These are phyloP conservation scores for Aquilaria agallochum DNA, from an alignment of 441 rosid species.

Conservation along the genomic window DNA sequence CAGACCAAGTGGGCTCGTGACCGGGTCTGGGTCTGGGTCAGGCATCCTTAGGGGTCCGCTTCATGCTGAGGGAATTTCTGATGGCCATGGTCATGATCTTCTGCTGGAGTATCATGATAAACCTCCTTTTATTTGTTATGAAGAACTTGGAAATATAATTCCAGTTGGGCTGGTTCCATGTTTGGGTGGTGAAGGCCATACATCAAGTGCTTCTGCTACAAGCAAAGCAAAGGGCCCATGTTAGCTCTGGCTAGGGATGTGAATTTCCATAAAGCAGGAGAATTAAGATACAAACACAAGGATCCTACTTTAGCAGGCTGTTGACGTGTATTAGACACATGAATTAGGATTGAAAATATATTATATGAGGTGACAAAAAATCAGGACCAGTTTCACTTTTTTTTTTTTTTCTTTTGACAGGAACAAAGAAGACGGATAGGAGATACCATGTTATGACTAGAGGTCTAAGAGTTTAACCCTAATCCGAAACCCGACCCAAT, in stretches of 20 bases:
- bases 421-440: neutral
- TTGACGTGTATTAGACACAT: slow-evolving; percentile 7
- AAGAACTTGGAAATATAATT: too few relatives aligned
- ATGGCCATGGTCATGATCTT: slow-evolving; percentile 5
- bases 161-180: slow-evolving; percentile 43
- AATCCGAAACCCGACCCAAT: too few relatives aligned
- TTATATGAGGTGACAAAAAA: too few relatives aligned
- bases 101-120: neutral
- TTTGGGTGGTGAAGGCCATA: slow-evolving; percentile 45
- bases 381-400: neutral
- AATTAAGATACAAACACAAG: slow-evolving; percentile 10
- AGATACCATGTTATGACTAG: neutral
- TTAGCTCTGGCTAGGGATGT: too few relatives aligned
- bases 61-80: slow-evolving; percentile 11
- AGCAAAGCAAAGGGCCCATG: slow-evolving; percentile 24
- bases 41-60: slow-evolving; percentile 14
- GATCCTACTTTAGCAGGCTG: slow-evolving; percentile 20
- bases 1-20: slow-evolving; percentile 44
- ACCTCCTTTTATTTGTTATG: slow-evolving; percentile 11
- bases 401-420: neutral
- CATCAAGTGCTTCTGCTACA: slow-evolving; percentile 42
- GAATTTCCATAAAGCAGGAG: too few relatives aligned
- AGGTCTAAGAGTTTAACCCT: too few relatives aligned
- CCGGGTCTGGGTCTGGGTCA: slow-evolving; percentile 3
- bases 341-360: neutral